A percentile compares a stretch with the other conserved stretches of the same genome.
These are phyloP conservation scores for Hyaloscypha hepaticicola DNA, from an alignment of 495 filamentous ascomycete genomes.

Conservation along the genomic window DNA sequence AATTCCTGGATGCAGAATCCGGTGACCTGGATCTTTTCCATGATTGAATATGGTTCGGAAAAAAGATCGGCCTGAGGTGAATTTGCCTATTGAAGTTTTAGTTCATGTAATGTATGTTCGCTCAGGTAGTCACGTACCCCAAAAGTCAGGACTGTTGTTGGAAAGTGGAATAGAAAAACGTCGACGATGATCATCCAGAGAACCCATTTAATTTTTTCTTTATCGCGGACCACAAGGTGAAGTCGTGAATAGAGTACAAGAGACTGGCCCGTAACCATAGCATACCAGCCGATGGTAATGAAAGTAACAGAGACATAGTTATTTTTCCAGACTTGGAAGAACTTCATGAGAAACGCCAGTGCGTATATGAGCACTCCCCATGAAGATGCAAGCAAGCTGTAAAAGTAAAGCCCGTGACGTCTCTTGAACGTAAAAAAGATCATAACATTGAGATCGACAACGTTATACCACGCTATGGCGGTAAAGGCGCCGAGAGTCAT, in stretches of 20 bases:
- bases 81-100: conserved; percentile 13
- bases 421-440: conserved; percentile 41
- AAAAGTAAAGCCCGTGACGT: conserved; percentile 44
- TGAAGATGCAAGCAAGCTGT: conserved; percentile 37
- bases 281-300: conserved; percentile 59
- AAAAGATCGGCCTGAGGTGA: conserved; percentile 9
- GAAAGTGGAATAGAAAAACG: conserved; percentile 53
- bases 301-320: conserved; percentile 43
- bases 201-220: conserved; percentile 47
- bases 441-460: conserved; percentile 41
- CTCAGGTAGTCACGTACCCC: conserved; percentile 10
- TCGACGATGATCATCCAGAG: conserved; percentile 61
- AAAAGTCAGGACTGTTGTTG: conserved; percentile 47
- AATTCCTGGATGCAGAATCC: conserved; percentile 59
- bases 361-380: conserved; percentile 59
- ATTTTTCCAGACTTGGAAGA: conserved; percentile 46
- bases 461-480: conserved; percentile 45
- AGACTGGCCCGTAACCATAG: conserved; percentile 66
- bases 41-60: conserved; percentile 46
- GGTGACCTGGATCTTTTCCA: conserved; percentile 58
- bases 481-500: conserved; percentile 34
- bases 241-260: conserved; percentile 67
- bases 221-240: conserved; percentile 56
- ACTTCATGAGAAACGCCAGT: conserved; percentile 61
- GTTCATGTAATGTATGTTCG: background rate